Base-by-base conservation (phyloP, 306 rosid genomes). In the Vigna reflexopilosa region DNA sequence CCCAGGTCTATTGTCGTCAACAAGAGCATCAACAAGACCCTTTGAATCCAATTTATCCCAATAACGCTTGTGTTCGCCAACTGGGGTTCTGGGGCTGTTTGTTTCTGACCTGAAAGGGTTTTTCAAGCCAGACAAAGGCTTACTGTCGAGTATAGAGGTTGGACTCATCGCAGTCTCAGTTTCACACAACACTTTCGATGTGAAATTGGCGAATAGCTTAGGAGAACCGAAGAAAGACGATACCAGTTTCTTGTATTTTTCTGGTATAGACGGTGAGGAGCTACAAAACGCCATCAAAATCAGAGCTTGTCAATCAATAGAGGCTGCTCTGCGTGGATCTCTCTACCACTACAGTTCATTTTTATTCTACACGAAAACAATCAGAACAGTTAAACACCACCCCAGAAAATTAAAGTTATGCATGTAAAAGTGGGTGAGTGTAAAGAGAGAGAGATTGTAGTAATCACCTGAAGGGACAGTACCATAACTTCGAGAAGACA, bases 111-210 rank as follows among this genome's bases (percentile, higher is more conserved):
- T 77, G 32, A 92, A 90, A 4, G 93, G 76, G 82, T 77, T 91
- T 73, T 80, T 86, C 6, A 87, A 57, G 48, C 80, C 84, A 72
- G 72, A 79, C 9, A 84, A 91, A 2, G 90, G 87, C 52, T 82
- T 87, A 32, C 70, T 76, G 58, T 91, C 97, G 6, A 92, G 95
- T 38, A 87, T 92, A 26, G 95, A 92, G 40, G 97, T 92, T 74
- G 97, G 97, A 84, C 97, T 92, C 90, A 88, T 85, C 32, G 75
- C 80, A 54, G 85, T 40, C 34, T 91, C 97, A 3, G 88, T 67
- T 80, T 91, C 97, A 57, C 77, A 61, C 70, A 79, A 47, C 0
- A 71, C 81, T 26, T 84, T 89, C 7, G 90, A 77, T 7, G 89
- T 62, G 59, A 86, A 79, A 70, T 82, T 72, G 1, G 91, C 88